A percentile compares a stretch with the other conserved stretches of the same genome.
Conservation (phyloP, 495 filamentous ascomycete genomes). For the Opeltia flavorubescens region DNA sequence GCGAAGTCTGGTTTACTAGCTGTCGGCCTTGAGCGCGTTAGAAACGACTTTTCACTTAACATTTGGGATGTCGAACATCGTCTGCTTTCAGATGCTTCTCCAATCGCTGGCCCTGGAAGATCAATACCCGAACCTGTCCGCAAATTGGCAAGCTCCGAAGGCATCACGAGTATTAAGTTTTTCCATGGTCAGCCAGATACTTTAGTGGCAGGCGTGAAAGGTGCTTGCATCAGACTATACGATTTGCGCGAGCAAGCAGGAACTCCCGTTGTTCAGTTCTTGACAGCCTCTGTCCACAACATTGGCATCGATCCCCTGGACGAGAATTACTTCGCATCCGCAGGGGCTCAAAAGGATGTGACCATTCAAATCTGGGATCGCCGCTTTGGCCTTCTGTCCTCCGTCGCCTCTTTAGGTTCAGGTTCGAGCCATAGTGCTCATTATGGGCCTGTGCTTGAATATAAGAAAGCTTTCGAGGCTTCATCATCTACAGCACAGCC, state of each 20-base stretch:
- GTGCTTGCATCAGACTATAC: slow-evolving; percentile 77
- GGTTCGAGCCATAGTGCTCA: slow-evolving; percentile 20
- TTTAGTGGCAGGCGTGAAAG: slow-evolving; percentile 68
- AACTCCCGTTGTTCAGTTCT: slow-evolving; percentile 47
- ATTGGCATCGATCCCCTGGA: slow-evolving; percentile 80
- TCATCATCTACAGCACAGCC: slow-evolving; percentile 27
- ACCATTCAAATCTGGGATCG: slow-evolving; percentile 81
- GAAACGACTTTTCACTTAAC: slow-evolving; percentile 85
- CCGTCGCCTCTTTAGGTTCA: slow-evolving; percentile 26
- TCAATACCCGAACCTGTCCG: slow-evolving; percentile 45
- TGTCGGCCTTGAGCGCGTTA: slow-evolving; percentile 76
- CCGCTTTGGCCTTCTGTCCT: slow-evolving; percentile 43
- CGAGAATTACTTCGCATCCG: slow-evolving; percentile 88
- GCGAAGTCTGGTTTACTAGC: slow-evolving; percentile 66
- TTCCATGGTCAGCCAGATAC: slow-evolving; percentile 74
- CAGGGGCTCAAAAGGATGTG: slow-evolving; percentile 51
- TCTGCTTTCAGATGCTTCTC: slow-evolving; percentile 23
- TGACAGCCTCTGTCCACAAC: slow-evolving; percentile 78
- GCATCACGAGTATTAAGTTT: slow-evolving; percentile 83
- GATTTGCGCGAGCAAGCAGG: slow-evolving; percentile 58
- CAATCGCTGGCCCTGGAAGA: slow-evolving; percentile 21
- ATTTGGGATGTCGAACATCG: slow-evolving; percentile 81
- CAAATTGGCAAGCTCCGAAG: slow-evolving; percentile 68
- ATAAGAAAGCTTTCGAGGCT: slow-evolving; percentile 50
- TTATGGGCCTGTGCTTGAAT: slow-evolving; percentile 43